Base-by-base conservation (phyloP, 768 basidiomycete species). In the Mycena rebaudengoi region DNA sequence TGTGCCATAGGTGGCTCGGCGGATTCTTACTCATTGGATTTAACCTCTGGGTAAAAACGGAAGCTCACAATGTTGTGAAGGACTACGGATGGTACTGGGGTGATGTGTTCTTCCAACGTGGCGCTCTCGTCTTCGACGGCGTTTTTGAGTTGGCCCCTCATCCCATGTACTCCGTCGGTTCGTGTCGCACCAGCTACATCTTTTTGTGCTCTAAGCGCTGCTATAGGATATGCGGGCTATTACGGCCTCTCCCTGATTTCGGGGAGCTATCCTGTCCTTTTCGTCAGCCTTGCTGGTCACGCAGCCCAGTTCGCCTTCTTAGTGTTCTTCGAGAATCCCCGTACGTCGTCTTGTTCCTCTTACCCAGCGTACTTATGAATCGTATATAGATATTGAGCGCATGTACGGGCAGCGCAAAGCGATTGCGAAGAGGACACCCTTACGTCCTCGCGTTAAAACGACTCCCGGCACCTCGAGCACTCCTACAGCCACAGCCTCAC, bases 1-100 rank as follows among this genome's bases (percentile, higher is more conserved):
- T 60, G 32, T 44, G 39, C 46, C 60, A 3, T 60, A 94, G 94
- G 68, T 99, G 97, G 97, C 77, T 91, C 44, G 91, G 91, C 21
- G 98, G 98, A 5, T 74, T 93, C 62, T 84, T 87, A 0, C 80
- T 99, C 25, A 95, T 99, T 73, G 86, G 85, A 21, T 99, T 99
- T 84, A 99, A 99, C 75, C 84, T 99, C 33, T 99, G 96, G 96
- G 95, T 99, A 65, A 99, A 99, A 75, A 93, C 92, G 2, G 97
- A 99, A 73, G 98, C 98, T 0, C 98, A 99, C 75, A 86, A 95
- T 55, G 95, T 99, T 49, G 96, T 99, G 64, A 99, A 98, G 70
- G 97, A 98, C 72, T 98, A 97, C 68, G 96, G 96, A 16, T 98
- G 95, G 96, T 98, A 96, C 75, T 95, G 95, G 95, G 96, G 94